These are phyloP conservation scores for Irpex sp. DNA, from an alignment of 1,284 basidiomycete genomes.

Conservation along the genomic window DNA sequence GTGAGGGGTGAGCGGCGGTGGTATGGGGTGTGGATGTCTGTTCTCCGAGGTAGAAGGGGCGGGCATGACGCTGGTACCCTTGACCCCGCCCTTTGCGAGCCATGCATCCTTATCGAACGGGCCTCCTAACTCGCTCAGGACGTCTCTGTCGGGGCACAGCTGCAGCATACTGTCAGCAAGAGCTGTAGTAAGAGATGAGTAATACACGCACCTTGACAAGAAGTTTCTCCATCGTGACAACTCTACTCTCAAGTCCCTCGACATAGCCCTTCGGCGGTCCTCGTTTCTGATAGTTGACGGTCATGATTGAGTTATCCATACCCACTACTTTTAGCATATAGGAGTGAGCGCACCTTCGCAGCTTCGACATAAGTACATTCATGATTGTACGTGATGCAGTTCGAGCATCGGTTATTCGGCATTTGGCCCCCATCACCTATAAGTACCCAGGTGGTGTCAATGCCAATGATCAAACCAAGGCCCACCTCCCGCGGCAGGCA, in stretches of 20 bases:
- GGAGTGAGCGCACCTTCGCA: constrained; percentile 50
- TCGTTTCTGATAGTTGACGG: constrained; percentile 52
- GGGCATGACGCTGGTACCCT: constrained; percentile 16
- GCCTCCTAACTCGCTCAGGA: constrained; percentile 45
- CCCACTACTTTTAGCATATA: neutral
- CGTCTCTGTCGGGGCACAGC: constrained; percentile 46
- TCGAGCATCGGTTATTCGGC: constrained; percentile 70
- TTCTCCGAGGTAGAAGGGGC: constrained; percentile 8
- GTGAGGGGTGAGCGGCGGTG: constrained; percentile 9
- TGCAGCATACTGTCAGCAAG: constrained; percentile 17
- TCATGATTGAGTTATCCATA: neutral
- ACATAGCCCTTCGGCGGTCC: constrained; percentile 86
- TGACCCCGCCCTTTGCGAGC: constrained; percentile 24
- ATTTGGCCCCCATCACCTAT: constrained; percentile 36
- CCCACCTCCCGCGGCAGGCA: neutral
- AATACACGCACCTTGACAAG: constrained; percentile 47
- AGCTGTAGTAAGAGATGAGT: neutral
- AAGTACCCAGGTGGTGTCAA: neutral
- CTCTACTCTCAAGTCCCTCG: constrained; percentile 66
- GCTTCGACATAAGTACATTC: constrained; percentile 78
- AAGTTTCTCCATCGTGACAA: constrained; percentile 70
- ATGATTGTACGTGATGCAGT: constrained; percentile 69
- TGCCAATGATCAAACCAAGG: neutral
- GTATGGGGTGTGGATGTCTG: neutral
- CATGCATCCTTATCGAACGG: constrained; percentile 45